These are phyloP conservation scores for Curvularia lunata DNA, from an alignment of 2,329 filamentous ascomycete genomes.

Conservation along the genomic window DNA sequence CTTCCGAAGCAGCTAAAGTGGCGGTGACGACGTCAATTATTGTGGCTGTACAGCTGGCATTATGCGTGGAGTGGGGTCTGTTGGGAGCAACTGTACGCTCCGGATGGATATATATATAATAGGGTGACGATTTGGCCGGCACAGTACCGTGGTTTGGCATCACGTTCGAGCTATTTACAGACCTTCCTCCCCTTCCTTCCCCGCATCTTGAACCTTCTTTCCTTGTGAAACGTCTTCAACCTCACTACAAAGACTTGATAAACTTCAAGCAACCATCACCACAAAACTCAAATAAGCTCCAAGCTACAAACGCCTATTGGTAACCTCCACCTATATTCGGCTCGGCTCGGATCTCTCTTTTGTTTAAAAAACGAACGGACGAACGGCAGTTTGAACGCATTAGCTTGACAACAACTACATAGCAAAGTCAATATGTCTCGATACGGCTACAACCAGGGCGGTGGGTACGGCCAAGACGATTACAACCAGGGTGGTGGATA, in stretches of 20 bases:
- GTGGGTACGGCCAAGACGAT: conserved; percentile 11
- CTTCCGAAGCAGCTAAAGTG: conserved; percentile 1
- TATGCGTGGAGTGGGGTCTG: neutral
- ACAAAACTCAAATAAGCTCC: neutral
- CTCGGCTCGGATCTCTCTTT: neutral
- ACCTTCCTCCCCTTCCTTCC: too few species aligned
- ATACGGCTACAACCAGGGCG: conserved; percentile 17
- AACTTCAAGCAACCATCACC: neutral
- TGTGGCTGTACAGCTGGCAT: conserved; percentile 7
- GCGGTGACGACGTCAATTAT: conserved; percentile 11
- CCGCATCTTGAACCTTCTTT: neutral
- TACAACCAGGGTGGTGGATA: conserved; percentile 19
- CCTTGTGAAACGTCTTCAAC: too few species aligned
- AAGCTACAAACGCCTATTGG: neutral
- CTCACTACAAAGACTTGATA: too few species aligned
- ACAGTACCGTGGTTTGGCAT: neutral
- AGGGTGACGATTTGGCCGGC: too few species aligned
- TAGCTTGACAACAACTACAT: neutral
- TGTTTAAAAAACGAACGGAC: neutral
- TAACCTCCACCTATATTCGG: neutral
- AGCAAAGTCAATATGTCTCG: conserved; percentile 17
- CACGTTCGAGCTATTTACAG: neutral
- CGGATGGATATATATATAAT: neutral
- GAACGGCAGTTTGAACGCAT: neutral
- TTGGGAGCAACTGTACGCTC: neutral